Percentiles rank a stretch among this genome's conserved stretches.
These are phyloP conservation scores for Gracilaria gracilis DNA, from an alignment of 23 red algal species.

Conservation along the genomic window DNA sequence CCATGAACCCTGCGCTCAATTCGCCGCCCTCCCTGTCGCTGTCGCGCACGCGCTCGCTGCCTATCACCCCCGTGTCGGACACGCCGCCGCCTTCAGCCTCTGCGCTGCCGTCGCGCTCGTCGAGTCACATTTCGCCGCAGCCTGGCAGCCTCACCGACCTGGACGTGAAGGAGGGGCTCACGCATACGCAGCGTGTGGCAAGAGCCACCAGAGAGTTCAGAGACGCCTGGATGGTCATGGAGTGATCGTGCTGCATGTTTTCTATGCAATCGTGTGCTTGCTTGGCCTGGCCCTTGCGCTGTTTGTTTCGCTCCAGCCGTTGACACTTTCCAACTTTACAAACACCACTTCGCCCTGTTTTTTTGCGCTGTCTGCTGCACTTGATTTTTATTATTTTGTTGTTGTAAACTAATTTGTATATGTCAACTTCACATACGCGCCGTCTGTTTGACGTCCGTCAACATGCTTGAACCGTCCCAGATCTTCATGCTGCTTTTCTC, in stretches of 20 bases:
- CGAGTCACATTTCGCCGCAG: not conserved
- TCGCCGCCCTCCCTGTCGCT: not conserved
- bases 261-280: too few species aligned
- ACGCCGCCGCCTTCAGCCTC: not conserved
- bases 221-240: constrained; percentile 58
- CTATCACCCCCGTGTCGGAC: constrained; percentile 4
- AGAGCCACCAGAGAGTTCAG: constrained; percentile 53
- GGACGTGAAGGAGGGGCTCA: not conserved
- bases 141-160: constrained; percentile 8
- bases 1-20: constrained; percentile 30
- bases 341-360: too few species aligned
- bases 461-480: too few species aligned
- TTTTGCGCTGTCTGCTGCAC: not conserved
- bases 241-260: constrained; percentile 33
- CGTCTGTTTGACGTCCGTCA: not conserved
- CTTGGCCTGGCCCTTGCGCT: not conserved
- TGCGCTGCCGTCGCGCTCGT: not conserved
- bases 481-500: too few species aligned
- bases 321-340: too few species aligned
- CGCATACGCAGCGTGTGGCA: constrained; percentile 42
- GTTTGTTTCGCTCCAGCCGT: too few species aligned
- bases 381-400: not conserved
- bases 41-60: constrained; percentile 1
- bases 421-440: not conserved
- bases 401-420: constrained; percentile 30